phyloP scores from a whole-genome alignment of 495 filamentous ascomycete species.

The Neurospora discreta region DNA sequence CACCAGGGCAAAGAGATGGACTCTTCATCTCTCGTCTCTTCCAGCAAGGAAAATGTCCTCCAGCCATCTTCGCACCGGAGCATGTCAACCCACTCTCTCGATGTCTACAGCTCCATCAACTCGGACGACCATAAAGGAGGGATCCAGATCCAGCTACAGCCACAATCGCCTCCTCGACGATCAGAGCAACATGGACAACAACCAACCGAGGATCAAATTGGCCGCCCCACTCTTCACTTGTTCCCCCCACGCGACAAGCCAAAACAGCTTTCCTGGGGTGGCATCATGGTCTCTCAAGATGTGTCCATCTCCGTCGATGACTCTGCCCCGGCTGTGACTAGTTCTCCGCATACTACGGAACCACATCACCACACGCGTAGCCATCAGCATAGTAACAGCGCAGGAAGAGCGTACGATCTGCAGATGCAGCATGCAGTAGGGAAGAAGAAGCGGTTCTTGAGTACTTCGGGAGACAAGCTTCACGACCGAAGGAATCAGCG shows the following conservation, averaged over 20 bases:
- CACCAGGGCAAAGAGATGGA: background rate
- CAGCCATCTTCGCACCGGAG: slow-evolving; percentile 7
- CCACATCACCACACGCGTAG: background rate
- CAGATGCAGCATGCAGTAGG: background rate
- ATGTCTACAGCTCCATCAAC: slow-evolving; percentile 2
- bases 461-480: background rate
- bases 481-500: background rate
- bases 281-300: slow-evolving; percentile 33
- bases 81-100: slow-evolving; percentile 2
- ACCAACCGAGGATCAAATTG: background rate
- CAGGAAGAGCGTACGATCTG: background rate
- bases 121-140: background rate
- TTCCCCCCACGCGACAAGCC: slow-evolving; percentile 18
- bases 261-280: slow-evolving; percentile 14
- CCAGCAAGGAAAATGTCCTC: slow-evolving; percentile 8
- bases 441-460: background rate
- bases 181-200: background rate
- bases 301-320: slow-evolving; percentile 23
- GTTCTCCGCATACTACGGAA: background rate
- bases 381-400: background rate
- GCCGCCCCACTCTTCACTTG: background rate
- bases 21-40: background rate
- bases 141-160: background rate
- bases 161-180: background rate
- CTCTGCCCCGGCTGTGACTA: background rate